These are phyloP conservation scores for Cytospora mali DNA, from an alignment of 2,329 filamentous ascomycete species.

Conservation along the genomic window DNA sequence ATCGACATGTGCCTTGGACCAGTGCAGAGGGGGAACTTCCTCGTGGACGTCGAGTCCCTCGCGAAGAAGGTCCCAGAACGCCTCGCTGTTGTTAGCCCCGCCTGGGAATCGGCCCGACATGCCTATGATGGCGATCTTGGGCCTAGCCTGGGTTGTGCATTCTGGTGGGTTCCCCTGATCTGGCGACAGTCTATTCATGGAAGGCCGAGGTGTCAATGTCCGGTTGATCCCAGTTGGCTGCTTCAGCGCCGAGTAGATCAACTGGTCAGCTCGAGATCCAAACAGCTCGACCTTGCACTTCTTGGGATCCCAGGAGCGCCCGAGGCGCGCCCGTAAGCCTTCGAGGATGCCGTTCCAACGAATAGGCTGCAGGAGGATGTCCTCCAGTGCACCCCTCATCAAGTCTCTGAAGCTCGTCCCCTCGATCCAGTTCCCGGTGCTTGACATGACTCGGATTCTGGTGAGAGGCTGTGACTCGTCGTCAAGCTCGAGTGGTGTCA, in stretches of 20 bases:
- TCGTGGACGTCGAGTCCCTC: conserved; percentile 34
- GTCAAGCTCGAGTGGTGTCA: not conserved
- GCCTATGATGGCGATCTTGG: conserved; percentile 3
- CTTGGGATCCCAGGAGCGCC: not conserved
- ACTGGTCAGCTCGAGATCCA: not conserved
- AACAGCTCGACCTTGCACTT: not conserved
- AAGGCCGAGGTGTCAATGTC: not conserved
- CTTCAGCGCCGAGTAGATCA: not conserved
- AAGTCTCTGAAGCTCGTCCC: not conserved
- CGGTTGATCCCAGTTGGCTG: not conserved
- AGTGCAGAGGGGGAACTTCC: conserved; percentile 2
- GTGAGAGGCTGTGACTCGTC: not conserved
- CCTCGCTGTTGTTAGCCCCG: not conserved
- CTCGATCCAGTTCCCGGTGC: not conserved
- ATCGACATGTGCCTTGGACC: conserved; percentile 31
- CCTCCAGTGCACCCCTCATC: not conserved
- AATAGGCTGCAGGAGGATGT: not conserved
- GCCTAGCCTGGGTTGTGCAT: not conserved
- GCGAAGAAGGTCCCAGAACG: conserved; percentile 10
- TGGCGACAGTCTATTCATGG: not conserved
- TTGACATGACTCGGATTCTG: not conserved
- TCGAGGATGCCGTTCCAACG: not conserved
- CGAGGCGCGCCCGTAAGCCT: not conserved
- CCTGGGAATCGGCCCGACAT: not conserved
- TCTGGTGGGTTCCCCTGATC: not conserved